Evolutionary conservation across 495 filamentous ascomycete genomes (phyloP).

Genomic region (Penicillium fimorum): DNA sequence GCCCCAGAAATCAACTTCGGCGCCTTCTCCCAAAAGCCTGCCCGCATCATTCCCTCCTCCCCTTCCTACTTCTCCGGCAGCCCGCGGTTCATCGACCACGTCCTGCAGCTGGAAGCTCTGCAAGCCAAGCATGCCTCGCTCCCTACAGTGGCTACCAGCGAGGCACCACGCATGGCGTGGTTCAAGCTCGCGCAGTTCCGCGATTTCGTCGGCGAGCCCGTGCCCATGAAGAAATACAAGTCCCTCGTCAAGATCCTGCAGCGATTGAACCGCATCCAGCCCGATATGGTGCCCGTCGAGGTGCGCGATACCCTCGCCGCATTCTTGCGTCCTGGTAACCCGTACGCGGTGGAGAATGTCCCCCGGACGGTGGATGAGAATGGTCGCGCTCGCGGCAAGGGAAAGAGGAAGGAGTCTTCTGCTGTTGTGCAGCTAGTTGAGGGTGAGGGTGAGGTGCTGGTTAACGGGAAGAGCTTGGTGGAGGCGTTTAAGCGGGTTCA

Average conservation of each 20-base stretch:
- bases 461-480: constrained; percentile 82
- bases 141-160: constrained; percentile 58
- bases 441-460: constrained; percentile 80
- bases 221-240: constrained; percentile 77
- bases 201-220: constrained; percentile 67
- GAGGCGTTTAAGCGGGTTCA: constrained; percentile 83
- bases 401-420: constrained; percentile 79
- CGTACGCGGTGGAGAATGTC: constrained; percentile 57
- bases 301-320: constrained; percentile 59
- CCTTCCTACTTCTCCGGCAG: constrained; percentile 91
- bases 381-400: constrained; percentile 73
- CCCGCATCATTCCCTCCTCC: constrained; percentile 78
- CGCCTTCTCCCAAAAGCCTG: constrained; percentile 33
- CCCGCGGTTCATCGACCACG: constrained; percentile 81
- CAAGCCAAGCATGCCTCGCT: constrained; percentile 67
- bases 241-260: constrained; percentile 71
- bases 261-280: constrained; percentile 82
- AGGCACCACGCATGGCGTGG: constrained; percentile 82
- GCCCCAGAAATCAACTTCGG: constrained; percentile 49
- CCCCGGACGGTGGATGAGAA: constrained; percentile 63
- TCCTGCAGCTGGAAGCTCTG: constrained; percentile 69
- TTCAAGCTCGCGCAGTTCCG: constrained; percentile 74
- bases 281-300: constrained; percentile 67
- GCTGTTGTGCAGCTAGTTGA: constrained; percentile 87
- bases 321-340: constrained; percentile 75